Conservation (phyloP, 148 eudicot species). For the Dysphania ambrosioides region DNA sequence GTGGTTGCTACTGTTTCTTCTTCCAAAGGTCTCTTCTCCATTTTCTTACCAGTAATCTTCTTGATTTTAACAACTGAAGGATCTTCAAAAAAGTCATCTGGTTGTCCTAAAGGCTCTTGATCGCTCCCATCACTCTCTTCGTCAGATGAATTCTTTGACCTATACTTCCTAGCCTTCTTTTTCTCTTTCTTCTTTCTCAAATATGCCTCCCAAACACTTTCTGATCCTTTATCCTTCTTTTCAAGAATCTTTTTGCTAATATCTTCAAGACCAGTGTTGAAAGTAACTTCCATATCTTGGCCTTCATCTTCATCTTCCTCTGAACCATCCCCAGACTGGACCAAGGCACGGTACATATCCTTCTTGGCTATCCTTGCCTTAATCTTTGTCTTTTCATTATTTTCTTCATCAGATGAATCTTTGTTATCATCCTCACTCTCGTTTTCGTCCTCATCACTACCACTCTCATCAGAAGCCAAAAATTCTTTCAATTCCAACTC, state of each 20-base stretch:
- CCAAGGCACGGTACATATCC: conserved; percentile 62
- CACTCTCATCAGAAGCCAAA: conserved; percentile 87
- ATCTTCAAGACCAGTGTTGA: conserved; percentile 87
- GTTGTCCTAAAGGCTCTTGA: conserved; percentile 42
- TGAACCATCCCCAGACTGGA: conserved; percentile 68
- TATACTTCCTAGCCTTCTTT: conserved; percentile 55
- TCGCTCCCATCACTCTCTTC: conserved; percentile 61
- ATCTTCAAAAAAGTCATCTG: conserved; percentile 75
- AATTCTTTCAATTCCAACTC: conserved; percentile 69
- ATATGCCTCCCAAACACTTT: conserved; percentile 82
- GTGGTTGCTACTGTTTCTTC: conserved; percentile 54
- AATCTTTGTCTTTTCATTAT: conserved; percentile 36
- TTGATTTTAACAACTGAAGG: conserved; percentile 35
- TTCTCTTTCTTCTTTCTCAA: conserved; percentile 77
- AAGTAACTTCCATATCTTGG: conserved; percentile 97
- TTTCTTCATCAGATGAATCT: conserved; percentile 35
- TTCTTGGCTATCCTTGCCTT: conserved; percentile 27
- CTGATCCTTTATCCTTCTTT: conserved; percentile 75
- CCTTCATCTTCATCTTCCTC: conserved; percentile 59
- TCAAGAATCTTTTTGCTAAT: conserved; percentile 75
- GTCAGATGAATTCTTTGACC: conserved; percentile 67
- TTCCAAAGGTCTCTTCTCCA: conserved; percentile 31
- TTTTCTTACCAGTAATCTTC: conserved; percentile 29
- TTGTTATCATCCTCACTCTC: conserved; percentile 36
- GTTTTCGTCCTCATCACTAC: too few species aligned